Evolutionary conservation across 495 filamentous ascomycete genomes (phyloP).

Genomic region (Trichoderma parareesei): DNA sequence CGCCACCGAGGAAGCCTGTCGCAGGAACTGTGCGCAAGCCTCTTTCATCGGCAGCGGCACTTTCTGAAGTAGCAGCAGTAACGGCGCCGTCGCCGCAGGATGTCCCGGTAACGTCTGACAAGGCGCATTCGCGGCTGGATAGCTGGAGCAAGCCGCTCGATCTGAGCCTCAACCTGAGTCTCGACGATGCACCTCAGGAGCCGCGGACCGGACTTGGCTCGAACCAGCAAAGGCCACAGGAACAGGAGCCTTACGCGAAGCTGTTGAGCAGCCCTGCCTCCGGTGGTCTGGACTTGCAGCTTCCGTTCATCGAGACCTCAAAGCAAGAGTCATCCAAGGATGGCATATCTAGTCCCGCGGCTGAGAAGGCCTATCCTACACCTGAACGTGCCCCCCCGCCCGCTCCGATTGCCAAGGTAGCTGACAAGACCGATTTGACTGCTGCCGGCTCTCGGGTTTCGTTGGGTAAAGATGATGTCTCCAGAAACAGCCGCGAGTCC

Average conservation of each 20-base stretch:
- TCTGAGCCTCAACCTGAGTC: slow-evolving; percentile 33
- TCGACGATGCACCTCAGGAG: slow-evolving; percentile 24
- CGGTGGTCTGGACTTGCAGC: neutral
- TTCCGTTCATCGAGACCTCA: neutral
- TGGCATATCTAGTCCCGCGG: neutral
- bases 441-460: slow-evolving; percentile 9
- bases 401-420: neutral
- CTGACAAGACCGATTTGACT: neutral
- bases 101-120: slow-evolving; percentile 33
- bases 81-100: slow-evolving; percentile 21
- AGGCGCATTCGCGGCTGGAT: slow-evolving; percentile 33
- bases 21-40: slow-evolving; percentile 25
- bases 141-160: slow-evolving; percentile 35
- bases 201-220: neutral
- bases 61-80: slow-evolving; percentile 23
- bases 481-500: slow-evolving; percentile 41
- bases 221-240: neutral
- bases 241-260: neutral
- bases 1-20: slow-evolving; percentile 1
- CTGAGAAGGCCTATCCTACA: neutral
- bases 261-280: neutral
- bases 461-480: slow-evolving; percentile 24
- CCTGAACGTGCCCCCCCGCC: neutral
- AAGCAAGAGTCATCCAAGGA: neutral
- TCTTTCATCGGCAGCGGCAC: slow-evolving; percentile 19